Base-by-base conservation (phyloP, 2,329 filamentous ascomycete genomes). In the Leptographium flavum region DNA sequence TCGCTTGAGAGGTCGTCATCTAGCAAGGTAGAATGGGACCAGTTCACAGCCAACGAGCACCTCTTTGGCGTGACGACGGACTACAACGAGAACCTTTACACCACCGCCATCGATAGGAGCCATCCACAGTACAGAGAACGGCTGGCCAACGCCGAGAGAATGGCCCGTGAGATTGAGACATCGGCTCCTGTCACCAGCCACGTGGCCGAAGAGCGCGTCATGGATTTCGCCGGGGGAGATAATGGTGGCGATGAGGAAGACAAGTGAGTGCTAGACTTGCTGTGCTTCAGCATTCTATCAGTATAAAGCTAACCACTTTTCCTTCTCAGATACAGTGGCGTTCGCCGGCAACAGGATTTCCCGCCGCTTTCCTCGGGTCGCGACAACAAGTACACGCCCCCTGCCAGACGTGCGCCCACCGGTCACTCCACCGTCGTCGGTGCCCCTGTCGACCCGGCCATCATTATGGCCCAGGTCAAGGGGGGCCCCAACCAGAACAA, bases 41-140 rank as follows among this genome's bases (percentile, higher is more conserved):
- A 98, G 61, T 98, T 98, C 57, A 83, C 85, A 47, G 81, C 76
- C 50, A 96, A 96, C 57, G 85, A 93, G 63, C 74, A 79, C 46
- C 76, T 87, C 27, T 96, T 94, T 58, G 92, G 92, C 31, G 66
- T 93, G 33, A 86, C 79, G 62, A 92, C 83, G 43, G 87, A 87
- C 55, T 98, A 96, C 59, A 80, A 96, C 57, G 92, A 96, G 63
- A 87, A 85, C 54, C 78, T 92, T 37, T 98, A 98, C 65, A 98
- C 92, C 2, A 98, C 92, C 10, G 67, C 76, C 35, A 93, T 98
- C 57, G 79, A 98, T 63, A 86, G 80, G 57, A 83, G 64, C 51
- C 80, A 94, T 55, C 88, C 92, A 1, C 71, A 82, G 45, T 95
- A 93, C 63, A 80, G 76, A 51, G 78, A 86, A 60, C 77, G 81